phyloP scores from a whole-genome alignment of 768 basidiomycete species.

The Xerocomus spinulosus region DNA sequence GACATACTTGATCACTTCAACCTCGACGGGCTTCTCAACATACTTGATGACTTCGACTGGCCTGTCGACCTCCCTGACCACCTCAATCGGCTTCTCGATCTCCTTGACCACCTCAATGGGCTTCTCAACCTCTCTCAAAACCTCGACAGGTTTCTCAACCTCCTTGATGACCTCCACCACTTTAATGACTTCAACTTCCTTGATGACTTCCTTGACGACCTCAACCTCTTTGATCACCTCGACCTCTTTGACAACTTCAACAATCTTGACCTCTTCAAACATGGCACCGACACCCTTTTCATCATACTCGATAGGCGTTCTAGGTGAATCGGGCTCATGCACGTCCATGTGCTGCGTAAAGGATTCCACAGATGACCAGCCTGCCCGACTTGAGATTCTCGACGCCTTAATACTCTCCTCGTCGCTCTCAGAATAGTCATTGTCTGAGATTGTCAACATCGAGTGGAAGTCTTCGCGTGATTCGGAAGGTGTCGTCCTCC shows the following conservation, averaged over 20 bases:
- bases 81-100: conserved; percentile 18
- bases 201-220: conserved; percentile 26
- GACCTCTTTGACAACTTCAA: conserved; percentile 30
- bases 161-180: conserved; percentile 27
- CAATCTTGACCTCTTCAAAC: conserved; percentile 29
- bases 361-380: conserved; percentile 24
- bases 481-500: conserved; percentile 58
- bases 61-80: conserved; percentile 26
- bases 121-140: conserved; percentile 21
- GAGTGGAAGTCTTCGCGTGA: conserved; percentile 77
- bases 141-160: conserved; percentile 9
- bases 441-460: conserved; percentile 63
- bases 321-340: conserved; percentile 2
- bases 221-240: conserved; percentile 28
- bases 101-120: conserved; percentile 24
- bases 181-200: conserved; percentile 35
- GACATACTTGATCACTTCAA: conserved; percentile 28
- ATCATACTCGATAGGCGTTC: conserved; percentile 44
- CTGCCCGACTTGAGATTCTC: conserved; percentile 34
- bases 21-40: conserved; percentile 22
- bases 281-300: conserved; percentile 38
- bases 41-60: conserved; percentile 35
- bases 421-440: conserved; percentile 55
- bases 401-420: conserved; percentile 78
- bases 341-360: conserved; percentile 12